Conservation (phyloP, 805 yeast species). For the Cyberlindnera japonica region DNA sequence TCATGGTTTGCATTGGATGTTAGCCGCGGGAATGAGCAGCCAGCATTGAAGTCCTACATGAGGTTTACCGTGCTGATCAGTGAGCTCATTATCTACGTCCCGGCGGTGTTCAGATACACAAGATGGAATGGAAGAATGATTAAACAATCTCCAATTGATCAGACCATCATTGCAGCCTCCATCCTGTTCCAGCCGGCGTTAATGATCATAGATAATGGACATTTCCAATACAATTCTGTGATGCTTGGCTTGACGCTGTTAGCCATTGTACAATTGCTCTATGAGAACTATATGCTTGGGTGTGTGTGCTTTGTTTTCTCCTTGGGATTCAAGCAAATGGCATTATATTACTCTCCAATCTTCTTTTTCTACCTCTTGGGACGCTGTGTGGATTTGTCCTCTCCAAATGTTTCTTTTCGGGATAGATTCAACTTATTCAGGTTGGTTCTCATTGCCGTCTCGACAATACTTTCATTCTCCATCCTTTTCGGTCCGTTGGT, state of each 20-base stretch:
- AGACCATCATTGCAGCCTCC: conserved; percentile 69
- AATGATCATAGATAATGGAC: conserved; percentile 91
- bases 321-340: conserved; percentile 91
- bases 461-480: conserved; percentile 54
- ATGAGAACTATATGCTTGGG: conserved; percentile 62
- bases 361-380: conserved; percentile 79
- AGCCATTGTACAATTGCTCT: conserved; percentile 61
- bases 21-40: conserved; percentile 74
- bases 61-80: conserved; percentile 72
- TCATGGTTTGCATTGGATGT: conserved; percentile 71
- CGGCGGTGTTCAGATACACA: conserved; percentile 71
- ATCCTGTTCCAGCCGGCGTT: conserved; percentile 83
- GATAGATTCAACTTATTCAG: conserved; percentile 49
- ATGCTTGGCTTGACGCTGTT: conserved; percentile 85
- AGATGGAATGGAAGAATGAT: conserved; percentile 64
- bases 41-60: conserved; percentile 77
- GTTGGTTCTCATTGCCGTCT: conserved; percentile 56
- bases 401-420: conserved; percentile 9
- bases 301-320: conserved; percentile 76
- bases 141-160: conserved; percentile 63
- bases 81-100: conserved; percentile 71
- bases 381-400: conserved; percentile 29
- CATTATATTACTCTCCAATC: conserved; percentile 86
- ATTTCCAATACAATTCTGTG: conserved; percentile 91
- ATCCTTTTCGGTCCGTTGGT: conserved; percentile 59